Evolutionary conservation across 108 stramenopile genomes (phyloP), one percentile per base, ranked within the genome.

Genomic region (Cyclotella choctawhatcheeana): DNA sequence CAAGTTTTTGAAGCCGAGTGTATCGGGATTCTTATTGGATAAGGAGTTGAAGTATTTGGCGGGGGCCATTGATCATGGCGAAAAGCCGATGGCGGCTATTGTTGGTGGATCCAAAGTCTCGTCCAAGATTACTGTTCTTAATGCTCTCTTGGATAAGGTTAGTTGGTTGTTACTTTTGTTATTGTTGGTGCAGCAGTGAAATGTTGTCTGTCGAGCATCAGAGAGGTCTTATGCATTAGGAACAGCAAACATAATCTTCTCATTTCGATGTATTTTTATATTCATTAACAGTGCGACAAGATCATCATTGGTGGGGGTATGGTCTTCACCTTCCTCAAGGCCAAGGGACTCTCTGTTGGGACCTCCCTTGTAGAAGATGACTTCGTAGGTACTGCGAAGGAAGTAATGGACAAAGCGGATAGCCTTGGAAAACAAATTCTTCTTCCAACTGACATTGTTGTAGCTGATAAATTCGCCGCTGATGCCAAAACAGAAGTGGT

Each of bases 41-140:
- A 97, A 99, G 94, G 99, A 99, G 86, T 86, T 99, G 24, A 96
- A 98, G 78, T 99, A 98, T 94, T 95, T 99, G 76, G 93, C 90
- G 61, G 94, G 94, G 58, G 98, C 98, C 64, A 93, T 99, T 62
- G 56, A 82, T 66, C 87, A 90, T 73, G 98, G 98, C 65, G 83
- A 93, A 79, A 95, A 89, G 82, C 99, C 99, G 30, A 97, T 99
- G 91, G 97, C 98, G 45, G 98, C 98, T 78, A 97, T 99, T 74
- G 97, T 99, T 54, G 99, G 99, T 70, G 99, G 99, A 85, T 97
- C 98, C 84, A 99, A 99, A 96, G 98, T 99, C 27, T 97, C 97
- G 66, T 91, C 97, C 90, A 99, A 99, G 96, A 97, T 99, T 84
- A 91, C 97, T 67, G 98, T 99, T 83, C 93, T 99, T 65, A 91